Evolutionary conservation across 2,329 filamentous ascomycete genomes (phyloP).

Genomic region (Diaporthe nobilis): DNA sequence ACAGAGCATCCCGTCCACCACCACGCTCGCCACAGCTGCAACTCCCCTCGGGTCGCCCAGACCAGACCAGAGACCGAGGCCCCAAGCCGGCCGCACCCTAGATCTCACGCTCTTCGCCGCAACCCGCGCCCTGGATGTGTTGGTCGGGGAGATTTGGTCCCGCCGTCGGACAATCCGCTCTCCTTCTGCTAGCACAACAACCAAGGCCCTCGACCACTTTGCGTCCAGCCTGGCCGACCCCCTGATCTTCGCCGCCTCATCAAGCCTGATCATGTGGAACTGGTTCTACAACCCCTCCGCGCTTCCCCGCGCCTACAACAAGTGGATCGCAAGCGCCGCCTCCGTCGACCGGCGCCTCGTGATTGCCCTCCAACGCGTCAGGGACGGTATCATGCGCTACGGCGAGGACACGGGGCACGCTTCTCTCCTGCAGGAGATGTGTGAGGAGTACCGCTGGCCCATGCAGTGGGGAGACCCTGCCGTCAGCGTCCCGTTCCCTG

Average conservation of each 20-base stretch:
- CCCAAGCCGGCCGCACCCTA: conserved; percentile 79
- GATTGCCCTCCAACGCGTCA: conserved; percentile 78
- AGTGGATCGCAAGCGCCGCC: conserved; percentile 85
- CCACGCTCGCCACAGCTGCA: conserved; percentile 40
- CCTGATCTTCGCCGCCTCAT: conserved; percentile 78
- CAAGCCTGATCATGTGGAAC: conserved; percentile 87
- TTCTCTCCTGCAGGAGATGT: conserved; percentile 78
- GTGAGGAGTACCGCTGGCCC: conserved; percentile 78
- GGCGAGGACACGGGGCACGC: conserved; percentile 80
- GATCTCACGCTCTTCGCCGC: conserved; percentile 86
- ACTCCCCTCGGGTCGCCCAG: neutral
- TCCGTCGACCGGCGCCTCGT: conserved; percentile 82
- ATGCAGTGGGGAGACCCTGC: conserved; percentile 80
- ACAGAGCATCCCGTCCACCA: conserved; percentile 50
- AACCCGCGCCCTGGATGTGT: conserved; percentile 79
- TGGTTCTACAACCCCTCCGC: conserved; percentile 84
- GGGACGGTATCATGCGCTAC: conserved; percentile 76
- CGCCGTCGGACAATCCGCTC: conserved; percentile 61
- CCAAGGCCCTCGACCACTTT: conserved; percentile 54
- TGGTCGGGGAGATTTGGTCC: conserved; percentile 77
- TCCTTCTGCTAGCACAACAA: conserved; percentile 21
- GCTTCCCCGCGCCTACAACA: conserved; percentile 81
- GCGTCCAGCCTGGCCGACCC: conserved; percentile 71
- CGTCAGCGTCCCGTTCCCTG: conserved; percentile 77
- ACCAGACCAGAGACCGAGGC: conserved; percentile 12